These are phyloP conservation scores for Neurospora sp. DNA, from an alignment of 2,329 filamentous ascomycete species.

Conservation along the genomic window DNA sequence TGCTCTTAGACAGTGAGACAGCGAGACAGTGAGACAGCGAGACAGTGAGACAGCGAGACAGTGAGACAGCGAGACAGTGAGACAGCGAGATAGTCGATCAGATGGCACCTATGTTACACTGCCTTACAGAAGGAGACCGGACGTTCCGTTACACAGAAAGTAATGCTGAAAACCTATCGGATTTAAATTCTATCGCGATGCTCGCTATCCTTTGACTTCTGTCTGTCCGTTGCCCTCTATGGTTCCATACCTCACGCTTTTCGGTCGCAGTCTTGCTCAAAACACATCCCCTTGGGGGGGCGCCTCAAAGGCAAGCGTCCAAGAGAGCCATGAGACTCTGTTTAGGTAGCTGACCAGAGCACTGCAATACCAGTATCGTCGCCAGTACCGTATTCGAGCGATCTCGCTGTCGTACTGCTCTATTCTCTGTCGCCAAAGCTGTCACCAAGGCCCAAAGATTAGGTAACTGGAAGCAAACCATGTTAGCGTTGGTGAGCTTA, in stretches of 20 bases:
- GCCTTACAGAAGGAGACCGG: neutral
- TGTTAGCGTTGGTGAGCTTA: neutral
- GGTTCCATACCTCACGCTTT: too few species aligned
- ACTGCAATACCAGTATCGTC: neutral
- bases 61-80: too few species aligned
- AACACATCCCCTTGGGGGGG: neutral
- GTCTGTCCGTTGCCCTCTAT: too few species aligned
- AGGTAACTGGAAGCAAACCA: neutral
- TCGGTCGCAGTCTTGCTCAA: neutral
- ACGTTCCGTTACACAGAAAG: neutral
- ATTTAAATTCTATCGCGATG: too few species aligned
- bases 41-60: neutral
- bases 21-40: neutral
- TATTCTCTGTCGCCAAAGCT: neutral
- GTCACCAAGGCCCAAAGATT: neutral
- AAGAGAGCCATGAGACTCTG: neutral
- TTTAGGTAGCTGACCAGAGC: neutral
- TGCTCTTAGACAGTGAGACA: neutral
- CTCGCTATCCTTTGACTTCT: too few species aligned
- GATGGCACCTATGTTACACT: neutral
- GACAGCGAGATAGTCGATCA: neutral
- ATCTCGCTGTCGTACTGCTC: neutral
- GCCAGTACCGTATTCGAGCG: neutral
- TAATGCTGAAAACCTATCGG: too few species aligned
- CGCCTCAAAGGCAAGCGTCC: neutral